Percentiles rank a stretch among this genome's conserved stretches.
phyloP scores from a whole-genome alignment of 2,329 filamentous ascomycete species.

The Aspergillus arachidicola region DNA sequence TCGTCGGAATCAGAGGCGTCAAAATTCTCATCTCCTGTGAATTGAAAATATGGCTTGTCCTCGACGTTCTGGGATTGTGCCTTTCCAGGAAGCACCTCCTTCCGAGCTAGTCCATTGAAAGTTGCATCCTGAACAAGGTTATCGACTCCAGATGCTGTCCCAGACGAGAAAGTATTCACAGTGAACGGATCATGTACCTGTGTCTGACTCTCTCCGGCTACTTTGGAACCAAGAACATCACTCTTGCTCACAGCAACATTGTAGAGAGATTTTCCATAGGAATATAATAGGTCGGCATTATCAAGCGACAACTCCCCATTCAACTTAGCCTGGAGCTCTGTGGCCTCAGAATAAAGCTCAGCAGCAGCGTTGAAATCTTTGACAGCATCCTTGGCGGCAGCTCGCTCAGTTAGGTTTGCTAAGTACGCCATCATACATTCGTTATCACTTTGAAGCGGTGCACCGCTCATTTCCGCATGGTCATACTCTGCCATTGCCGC shows the following conservation, averaged over 20 bases:
- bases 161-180: conserved; percentile 37
- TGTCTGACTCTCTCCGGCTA: conserved; percentile 61
- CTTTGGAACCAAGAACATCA: conserved; percentile 85
- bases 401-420: conserved; percentile 76
- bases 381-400: conserved; percentile 80
- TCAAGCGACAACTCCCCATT: conserved; percentile 89
- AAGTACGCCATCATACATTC: conserved; percentile 63
- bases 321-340: conserved; percentile 84
- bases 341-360: conserved; percentile 85
- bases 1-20: conserved; percentile 70
- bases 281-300: conserved; percentile 91
- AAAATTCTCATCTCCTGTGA: conserved; percentile 92
- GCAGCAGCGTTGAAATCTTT: conserved; percentile 86
- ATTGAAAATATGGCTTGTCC: conserved; percentile 76
- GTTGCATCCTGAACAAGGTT: conserved; percentile 31
- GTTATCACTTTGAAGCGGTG: conserved; percentile 18
- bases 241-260: conserved; percentile 92
- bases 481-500: conserved; percentile 29
- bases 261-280: conserved; percentile 92
- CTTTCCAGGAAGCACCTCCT: conserved; percentile 19
- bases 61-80: conserved; percentile 22
- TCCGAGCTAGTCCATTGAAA: conserved; percentile 23
- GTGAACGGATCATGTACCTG: conserved; percentile 54
- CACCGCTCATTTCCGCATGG: conserved; percentile 16
- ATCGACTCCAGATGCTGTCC: conserved; percentile 19